Evolutionary conservation across 2,329 filamentous ascomycete species (phyloP).

Genomic region (Arachnomyces sp.): DNA sequence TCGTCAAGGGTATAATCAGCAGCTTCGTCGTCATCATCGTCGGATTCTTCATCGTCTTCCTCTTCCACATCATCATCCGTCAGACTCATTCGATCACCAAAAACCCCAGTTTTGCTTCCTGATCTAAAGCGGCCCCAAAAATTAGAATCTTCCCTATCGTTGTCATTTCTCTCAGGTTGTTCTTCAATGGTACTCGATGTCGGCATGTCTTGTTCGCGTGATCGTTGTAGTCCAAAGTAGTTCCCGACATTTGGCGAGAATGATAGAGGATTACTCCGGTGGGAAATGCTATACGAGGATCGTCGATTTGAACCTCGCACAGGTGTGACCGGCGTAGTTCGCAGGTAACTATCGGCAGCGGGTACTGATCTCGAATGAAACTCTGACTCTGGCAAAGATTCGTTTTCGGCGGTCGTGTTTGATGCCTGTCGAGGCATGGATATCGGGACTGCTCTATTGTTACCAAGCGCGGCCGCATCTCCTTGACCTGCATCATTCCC

Average conservation of each 20-base stretch:
- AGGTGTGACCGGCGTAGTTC: constrained; percentile 12
- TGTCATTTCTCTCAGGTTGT: constrained; percentile 35
- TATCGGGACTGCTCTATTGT: constrained; percentile 5
- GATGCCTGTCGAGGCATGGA: constrained; percentile 21
- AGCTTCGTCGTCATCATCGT: constrained; percentile 46
- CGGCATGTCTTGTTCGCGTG: constrained; percentile 23
- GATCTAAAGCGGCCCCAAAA: constrained; percentile 49
- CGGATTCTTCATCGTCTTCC: constrained; percentile 32
- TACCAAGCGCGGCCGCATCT: constrained; percentile 5
- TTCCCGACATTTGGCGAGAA: constrained; percentile 38
- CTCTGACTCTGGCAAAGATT: constrained; percentile 18
- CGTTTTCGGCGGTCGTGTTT: constrained; percentile 19
- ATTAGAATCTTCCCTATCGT: constrained; percentile 50
- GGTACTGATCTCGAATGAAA: constrained; percentile 22
- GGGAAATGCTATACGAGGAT: constrained; percentile 27
- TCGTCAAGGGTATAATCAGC: constrained; percentile 37
- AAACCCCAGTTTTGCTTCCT: constrained; percentile 29
- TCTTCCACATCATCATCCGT: constrained; percentile 27
- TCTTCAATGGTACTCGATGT: constrained; percentile 17
- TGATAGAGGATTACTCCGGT: constrained; percentile 28
- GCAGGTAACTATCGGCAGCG: constrained; percentile 14
- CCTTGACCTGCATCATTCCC: constrained; percentile 6
- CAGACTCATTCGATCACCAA: constrained; percentile 20
- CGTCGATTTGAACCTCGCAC: constrained; percentile 17
- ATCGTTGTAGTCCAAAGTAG: constrained; percentile 36